Base-by-base conservation (phyloP, 352 stramenopile genomes). In the Blastocystis sp. region DNA sequence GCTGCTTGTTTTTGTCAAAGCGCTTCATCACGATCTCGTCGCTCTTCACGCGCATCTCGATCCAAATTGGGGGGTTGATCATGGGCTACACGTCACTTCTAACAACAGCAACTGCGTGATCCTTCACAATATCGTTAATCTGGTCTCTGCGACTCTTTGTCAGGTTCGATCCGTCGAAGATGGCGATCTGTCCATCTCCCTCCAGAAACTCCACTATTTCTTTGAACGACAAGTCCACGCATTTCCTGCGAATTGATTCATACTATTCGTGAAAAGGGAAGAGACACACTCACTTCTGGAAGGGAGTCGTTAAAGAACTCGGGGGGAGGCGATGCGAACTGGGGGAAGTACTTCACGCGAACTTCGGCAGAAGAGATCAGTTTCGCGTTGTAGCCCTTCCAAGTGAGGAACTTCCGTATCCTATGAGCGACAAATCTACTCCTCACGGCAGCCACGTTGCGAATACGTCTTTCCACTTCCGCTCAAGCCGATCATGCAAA, bases 371-470 rank as follows among this genome's bases (percentile, higher is more conserved):
- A 77, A 19, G 79, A 51, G 39, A 89, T 80, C 24, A 79, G 29
- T 79, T 89, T 77, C 10, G 63, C 63, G 29, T 80, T 77, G 67
- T 89, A 89, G 12, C 79, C 79, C 67, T 89, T 89, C 79, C 79
- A 89, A 59, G 63, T 89, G 21, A 89, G 37, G 62, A 89, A 89
- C 50, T 80, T 77, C 9, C 61, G 63, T 13, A 89, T 89, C 10
- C 67, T 39, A 45, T 89, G 79, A 61, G 79, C 79, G 3, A 89
- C 45, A 80, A 89, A 89, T 59, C 79, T 89, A 89, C 3, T 62
- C 21, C 31, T 80, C 50, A 77, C 9, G 33, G n/a, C 21, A 13
- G 31, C 12, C 24, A 29, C 0, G 45, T 31, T 51, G 1, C 37
- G 19, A 45, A 59, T n/a, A 89, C 79, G 79, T 89, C 79, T 89